Percentiles rank a stretch among this genome's conserved stretches.
phyloP scores from a whole-genome alignment of 176 grass and related monocot species.

The Melocanna baccifera region DNA sequence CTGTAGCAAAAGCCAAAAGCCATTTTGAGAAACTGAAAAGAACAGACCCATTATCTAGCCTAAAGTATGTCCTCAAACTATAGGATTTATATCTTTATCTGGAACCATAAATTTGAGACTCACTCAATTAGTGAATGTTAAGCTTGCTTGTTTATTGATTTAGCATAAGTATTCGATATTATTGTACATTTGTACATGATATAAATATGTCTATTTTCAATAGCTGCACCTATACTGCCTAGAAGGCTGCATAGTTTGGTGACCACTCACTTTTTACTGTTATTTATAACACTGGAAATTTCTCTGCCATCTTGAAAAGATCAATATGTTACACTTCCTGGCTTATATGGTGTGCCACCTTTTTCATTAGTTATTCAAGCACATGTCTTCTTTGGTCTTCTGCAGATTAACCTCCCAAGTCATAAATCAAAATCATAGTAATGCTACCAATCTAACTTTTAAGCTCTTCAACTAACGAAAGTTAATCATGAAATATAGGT shows the following conservation, averaged over 20 bases:
- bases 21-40: too few relatives aligned
- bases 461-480: not conserved
- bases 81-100: not conserved
- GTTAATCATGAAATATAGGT: conserved; percentile 51
- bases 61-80: not conserved
- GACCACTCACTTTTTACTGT: not conserved
- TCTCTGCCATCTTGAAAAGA: not conserved
- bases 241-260: not conserved
- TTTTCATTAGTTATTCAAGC: not conserved
- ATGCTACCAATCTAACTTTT: not conserved
- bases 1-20: too few relatives aligned
- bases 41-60: not conserved
- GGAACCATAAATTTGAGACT: not conserved
- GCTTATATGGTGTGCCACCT: not conserved
- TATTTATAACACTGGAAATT: not conserved
- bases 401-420: not conserved
- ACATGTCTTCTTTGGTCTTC: not conserved
- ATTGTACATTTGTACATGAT: not conserved
- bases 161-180: not conserved
- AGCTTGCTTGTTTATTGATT: not conserved
- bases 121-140: not conserved
- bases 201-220: not conserved
- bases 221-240: not conserved
- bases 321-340: not conserved
- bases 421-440: not conserved